A percentile compares a stretch with the other conserved stretches of the same genome.
These are phyloP conservation scores for Cyphellophora attinorum DNA, from an alignment of 2,329 filamentous ascomycete genomes.

Conservation along the genomic window DNA sequence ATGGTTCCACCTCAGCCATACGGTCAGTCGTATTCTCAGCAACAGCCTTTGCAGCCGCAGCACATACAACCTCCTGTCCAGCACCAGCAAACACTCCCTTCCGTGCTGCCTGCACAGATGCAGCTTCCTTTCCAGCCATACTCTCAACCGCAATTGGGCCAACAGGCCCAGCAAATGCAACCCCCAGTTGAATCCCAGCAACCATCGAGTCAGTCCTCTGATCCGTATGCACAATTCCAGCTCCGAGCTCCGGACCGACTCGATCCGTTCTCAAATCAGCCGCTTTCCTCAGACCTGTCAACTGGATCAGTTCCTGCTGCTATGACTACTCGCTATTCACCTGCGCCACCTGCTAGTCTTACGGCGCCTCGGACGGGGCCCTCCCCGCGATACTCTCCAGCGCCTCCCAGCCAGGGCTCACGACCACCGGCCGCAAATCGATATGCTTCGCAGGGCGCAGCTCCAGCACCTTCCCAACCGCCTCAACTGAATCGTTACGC, in stretches of 20 bases:
- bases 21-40: no score
- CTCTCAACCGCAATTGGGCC: conserved; percentile 13
- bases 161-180: conserved; percentile 22
- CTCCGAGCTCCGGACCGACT: conserved; percentile 23
- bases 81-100: no score
- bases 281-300: conserved; percentile 17
- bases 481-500: conserved; percentile 27
- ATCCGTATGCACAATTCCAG: conserved; percentile 21
- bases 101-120: conserved; percentile 14
- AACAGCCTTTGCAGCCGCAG: no score
- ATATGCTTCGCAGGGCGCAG: conserved; percentile 19
- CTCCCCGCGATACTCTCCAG: conserved; percentile 35
- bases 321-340: conserved; percentile 32
- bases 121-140: conserved; percentile 18
- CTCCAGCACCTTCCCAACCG: conserved; percentile 16
- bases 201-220: conserved; percentile 11
- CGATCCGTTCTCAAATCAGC: conserved; percentile 23
- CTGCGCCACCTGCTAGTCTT: conserved; percentile 29
- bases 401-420: conserved; percentile 25
- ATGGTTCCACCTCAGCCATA: no score
- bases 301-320: conserved; percentile 26
- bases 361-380: conserved; percentile 27
- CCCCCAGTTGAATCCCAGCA: conserved; percentile 3
- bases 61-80: no score
- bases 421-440: conserved; percentile 8